Base-by-base conservation (phyloP, 306 rosid genomes). In the Luffa acutangula region DNA sequence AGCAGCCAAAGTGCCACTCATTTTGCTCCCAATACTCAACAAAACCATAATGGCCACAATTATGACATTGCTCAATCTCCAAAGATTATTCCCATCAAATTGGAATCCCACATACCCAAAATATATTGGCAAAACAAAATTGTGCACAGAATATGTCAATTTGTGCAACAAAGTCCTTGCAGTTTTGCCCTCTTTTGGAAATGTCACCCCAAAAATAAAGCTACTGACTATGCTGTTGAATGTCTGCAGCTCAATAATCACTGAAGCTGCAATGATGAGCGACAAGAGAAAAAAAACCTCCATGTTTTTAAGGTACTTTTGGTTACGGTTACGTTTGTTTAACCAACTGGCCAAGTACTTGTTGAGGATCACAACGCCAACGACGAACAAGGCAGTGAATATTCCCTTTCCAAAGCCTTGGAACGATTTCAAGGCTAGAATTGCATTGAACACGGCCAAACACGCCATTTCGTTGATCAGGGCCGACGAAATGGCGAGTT, bases 91-190 rank as follows among this genome's bases (percentile, higher is more conserved):
- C 7, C 85, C 79, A 80, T 95, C 88, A 78, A 96, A 87, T 43
- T 92, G 97, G 63, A 95, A 92, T 2, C 97, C 97, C 17, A 92
- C 77, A 76, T 91, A 95, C 2, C 98, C 98, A 82, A 92, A 92
- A 52, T 95, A 95, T 2, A 95, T 79, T 0, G 97, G 98, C 60
- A 95, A 93, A 1, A 93, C 69, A 80, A 95, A 95, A 75, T 92
- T 95, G 59, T 95, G 88, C 9, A 95, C 92, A 0, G 96, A 87
- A 76, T 91, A 95, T n/a, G 87, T 87, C 0, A 95, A 91, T 76
- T 92, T 92, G 51, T 92, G 97, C 7, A 84, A 0, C 71, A 94
- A 76, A 11, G 97, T 95, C 57, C 98, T 82, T 2, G 97, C 97
- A 3, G 97, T 80, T 85, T 91, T 95, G 7, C 98, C 98, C 84